Evolutionary conservation across 2,329 filamentous ascomycete species (phyloP).

Genomic region (Fusarium avenaceum): DNA sequence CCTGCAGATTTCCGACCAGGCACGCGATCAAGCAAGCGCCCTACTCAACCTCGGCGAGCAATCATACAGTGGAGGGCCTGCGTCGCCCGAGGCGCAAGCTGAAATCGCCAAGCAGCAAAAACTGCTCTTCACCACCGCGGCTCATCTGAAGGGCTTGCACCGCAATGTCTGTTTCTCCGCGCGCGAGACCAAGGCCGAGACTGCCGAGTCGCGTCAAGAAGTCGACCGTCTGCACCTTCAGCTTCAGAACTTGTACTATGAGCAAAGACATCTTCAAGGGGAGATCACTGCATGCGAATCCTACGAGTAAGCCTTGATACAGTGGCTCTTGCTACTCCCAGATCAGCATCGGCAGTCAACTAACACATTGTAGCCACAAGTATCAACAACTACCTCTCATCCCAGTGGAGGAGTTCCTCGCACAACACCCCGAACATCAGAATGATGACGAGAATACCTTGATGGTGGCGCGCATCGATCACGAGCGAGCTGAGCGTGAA

Average conservation of each 20-base stretch:
- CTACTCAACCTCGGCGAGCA: constrained; percentile 70
- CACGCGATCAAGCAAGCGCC: constrained; percentile 77
- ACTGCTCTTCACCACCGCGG: constrained; percentile 80
- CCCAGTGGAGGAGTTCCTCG: constrained; percentile 84
- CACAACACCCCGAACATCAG: constrained; percentile 79
- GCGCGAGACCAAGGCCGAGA: constrained; percentile 86
- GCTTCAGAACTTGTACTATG: constrained; percentile 96
- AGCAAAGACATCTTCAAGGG: constrained; percentile 89
- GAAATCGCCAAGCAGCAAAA: constrained; percentile 83
- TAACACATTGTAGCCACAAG: constrained; percentile 74
- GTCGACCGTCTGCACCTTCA: constrained; percentile 93
- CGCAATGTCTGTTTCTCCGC: constrained; percentile 84
- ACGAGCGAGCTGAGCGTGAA: constrained; percentile 88
- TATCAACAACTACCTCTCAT: constrained; percentile 89
- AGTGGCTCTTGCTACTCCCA: neutral
- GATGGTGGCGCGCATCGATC: constrained; percentile 90
- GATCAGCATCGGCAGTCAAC: neutral
- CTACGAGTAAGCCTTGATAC: constrained; percentile 78
- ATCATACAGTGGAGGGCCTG: constrained; percentile 56
- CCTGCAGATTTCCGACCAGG: constrained; percentile 78
- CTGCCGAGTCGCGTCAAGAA: constrained; percentile 88
- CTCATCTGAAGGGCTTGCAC: constrained; percentile 85
- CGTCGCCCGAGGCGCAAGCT: constrained; percentile 64
- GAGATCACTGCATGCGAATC: constrained; percentile 93
- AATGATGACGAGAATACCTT: constrained; percentile 81